Percentiles rank a stretch among this genome's conserved stretches.
phyloP scores from a whole-genome alignment of 176 grass and related monocot species.

The Aegilops speltoides region DNA sequence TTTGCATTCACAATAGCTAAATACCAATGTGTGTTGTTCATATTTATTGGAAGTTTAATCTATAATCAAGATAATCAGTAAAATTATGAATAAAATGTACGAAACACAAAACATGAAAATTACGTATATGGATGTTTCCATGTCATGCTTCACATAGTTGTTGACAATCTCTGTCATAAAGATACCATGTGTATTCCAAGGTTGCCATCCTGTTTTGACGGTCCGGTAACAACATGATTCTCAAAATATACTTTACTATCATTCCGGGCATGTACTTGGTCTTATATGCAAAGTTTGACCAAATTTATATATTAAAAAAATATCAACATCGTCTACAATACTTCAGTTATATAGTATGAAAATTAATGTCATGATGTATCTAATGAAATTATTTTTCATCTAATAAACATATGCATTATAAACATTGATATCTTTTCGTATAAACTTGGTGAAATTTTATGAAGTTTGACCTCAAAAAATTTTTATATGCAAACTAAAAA shows the following conservation, averaged over 20 bases:
- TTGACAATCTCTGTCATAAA: too few species aligned
- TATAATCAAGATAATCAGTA: not conserved
- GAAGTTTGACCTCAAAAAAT: too few species aligned
- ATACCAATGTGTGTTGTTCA: not conserved
- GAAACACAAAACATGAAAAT: not conserved
- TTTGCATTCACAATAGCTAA: not conserved
- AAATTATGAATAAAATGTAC: not conserved
- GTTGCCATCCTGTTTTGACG: not conserved
- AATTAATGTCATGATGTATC: too few species aligned
- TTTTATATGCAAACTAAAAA: too few species aligned
- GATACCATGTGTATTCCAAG: too few species aligned
- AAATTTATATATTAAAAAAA: too few species aligned
- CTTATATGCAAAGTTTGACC: not conserved
- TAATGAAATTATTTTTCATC: too few species aligned
- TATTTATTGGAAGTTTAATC: not conserved
- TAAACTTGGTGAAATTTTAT: too few species aligned
- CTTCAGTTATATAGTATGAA: too few species aligned
- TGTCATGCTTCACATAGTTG: not conserved
- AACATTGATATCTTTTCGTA: too few species aligned
- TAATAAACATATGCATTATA: too few species aligned
- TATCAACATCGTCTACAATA: too few species aligned
- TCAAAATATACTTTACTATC: not conserved
- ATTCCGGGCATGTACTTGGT: not conserved
- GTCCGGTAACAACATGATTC: not conserved
- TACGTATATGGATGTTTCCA: not conserved